Base-by-base conservation (phyloP, 345 rosid genomes). In the Acer campestre region DNA sequence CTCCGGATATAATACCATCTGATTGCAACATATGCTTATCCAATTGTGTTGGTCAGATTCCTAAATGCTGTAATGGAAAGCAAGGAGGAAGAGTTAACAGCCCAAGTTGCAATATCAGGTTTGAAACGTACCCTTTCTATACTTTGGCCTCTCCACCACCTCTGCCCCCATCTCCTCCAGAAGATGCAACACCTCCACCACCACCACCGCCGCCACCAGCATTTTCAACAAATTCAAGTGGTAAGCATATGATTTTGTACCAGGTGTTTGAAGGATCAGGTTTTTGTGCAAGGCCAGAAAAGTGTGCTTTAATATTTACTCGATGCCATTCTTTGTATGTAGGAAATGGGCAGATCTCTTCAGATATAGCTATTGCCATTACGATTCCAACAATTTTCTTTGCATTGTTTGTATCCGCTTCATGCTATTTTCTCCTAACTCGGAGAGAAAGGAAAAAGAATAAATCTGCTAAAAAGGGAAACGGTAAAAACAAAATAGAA, bases 1-100 rank as follows among this genome's bases (percentile, higher is more conserved):
- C 90, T 6, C 85, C 87, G 2, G 93, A 93, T 72, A 61, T 93
- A 55, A 73, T 82, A 51, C 75, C 51, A 31, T 0, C 10, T 31
- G 84, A 86, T 1, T 89, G 95, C 74, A 56, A 65, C 10, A 13
- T n/a, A 5, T 91, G 95, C 82, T 73, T 88, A 68, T 42, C 31
- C 1, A 27, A 3, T 20, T 75, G 78, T 46, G 55, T 68, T 51
- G 25, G 67, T 1, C 31, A n/a, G 77, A 79, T 83, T 65, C 76
- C 80, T 14, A 38, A 20, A 4, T 82, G 84, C 35, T 83, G 88
- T 68, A 53, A 42, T 53, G 80, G 80, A 63, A 81, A 69, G 75
- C 59, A 7, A 44, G 89, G 87, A 27, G 53, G 88, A 49, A 80
- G 84, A 67, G 79, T 85, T 44, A 64, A 72, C 1, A 48, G 18